Evolutionary conservation across 1,284 basidiomycete species (phyloP).

Genomic region (Volvariella surrecta): DNA sequence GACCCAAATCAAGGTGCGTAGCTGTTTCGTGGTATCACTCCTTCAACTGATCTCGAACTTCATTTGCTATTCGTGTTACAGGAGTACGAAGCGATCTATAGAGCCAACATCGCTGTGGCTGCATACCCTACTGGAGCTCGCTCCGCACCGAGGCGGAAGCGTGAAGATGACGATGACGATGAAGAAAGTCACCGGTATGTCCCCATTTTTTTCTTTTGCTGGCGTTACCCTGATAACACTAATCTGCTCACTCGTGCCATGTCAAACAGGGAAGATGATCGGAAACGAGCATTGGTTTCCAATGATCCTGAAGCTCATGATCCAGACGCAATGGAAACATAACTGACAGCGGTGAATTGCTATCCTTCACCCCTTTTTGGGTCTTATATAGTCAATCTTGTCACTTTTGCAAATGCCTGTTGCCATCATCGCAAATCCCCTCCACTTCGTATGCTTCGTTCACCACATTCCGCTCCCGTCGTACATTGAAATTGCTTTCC

Average conservation of each 20-base stretch:
- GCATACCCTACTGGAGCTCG: constrained; percentile 38
- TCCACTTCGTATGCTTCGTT: too few relatives aligned
- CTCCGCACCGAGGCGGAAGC: constrained; percentile 50
- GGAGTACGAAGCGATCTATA: constrained; percentile 90
- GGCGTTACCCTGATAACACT: constrained; percentile 3
- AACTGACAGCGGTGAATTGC: constrained; percentile 11
- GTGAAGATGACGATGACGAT: constrained; percentile 59
- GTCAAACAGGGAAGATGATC: constrained; percentile 36
- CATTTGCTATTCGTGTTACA: constrained; percentile 18
- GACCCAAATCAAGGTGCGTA: constrained; percentile 74
- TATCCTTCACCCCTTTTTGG: too few relatives aligned
- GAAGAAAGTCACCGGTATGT: constrained; percentile 45
- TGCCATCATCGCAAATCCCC: too few relatives aligned
- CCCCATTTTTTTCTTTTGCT: constrained; percentile 5
- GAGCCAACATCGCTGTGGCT: constrained; percentile 59
- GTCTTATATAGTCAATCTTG: too few relatives aligned
- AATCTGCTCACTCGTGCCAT: constrained; percentile 1
- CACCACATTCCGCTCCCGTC: too few relatives aligned
- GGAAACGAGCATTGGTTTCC: constrained; percentile 38
- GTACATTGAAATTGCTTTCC: too few relatives aligned
- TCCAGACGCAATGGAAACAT: constrained; percentile 45
- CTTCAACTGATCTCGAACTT: neutral
- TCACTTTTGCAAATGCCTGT: too few relatives aligned
- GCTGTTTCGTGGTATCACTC: constrained; percentile 5
- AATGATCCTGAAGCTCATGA: constrained; percentile 24